A percentile compares a stretch with the other conserved stretches of the same genome.
phyloP scores from a whole-genome alignment of 805 yeast genomes.

The Candida suzukii region DNA sequence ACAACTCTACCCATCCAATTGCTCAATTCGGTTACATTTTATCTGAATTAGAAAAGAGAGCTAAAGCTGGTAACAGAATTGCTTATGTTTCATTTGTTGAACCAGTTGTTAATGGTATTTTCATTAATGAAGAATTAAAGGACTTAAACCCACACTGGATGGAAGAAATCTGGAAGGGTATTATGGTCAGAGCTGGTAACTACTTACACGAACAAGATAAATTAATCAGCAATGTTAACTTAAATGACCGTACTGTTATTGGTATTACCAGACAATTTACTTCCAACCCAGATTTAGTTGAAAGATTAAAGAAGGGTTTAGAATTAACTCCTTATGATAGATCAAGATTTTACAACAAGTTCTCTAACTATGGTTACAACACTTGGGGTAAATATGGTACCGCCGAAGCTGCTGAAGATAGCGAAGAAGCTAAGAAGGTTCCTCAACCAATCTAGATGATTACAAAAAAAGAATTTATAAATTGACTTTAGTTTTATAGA shows the following conservation, averaged over 20 bases:
- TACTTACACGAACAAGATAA: conserved; percentile 19
- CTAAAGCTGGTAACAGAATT: conserved; percentile 21
- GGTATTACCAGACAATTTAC: conserved; percentile 32
- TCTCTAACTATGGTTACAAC: conserved; percentile 9
- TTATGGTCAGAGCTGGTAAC: conserved; percentile 16
- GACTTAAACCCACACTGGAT: conserved; percentile 26
- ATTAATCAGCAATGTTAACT: conserved; percentile 12
- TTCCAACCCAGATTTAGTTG: conserved; percentile 38
- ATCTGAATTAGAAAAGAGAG: conserved; percentile 27
- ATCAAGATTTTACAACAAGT: conserved; percentile 28
- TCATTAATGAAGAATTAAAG: neutral
- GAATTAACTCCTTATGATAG: conserved; percentile 34
- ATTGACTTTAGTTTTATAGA: no score
- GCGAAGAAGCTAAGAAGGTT: conserved; percentile 4
- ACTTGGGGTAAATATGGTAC: conserved; percentile 13
- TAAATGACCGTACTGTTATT: conserved; percentile 37
- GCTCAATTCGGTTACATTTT: conserved; percentile 26
- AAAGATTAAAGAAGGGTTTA: conserved; percentile 30
- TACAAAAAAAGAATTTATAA: no score
- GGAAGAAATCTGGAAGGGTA: conserved; percentile 25
- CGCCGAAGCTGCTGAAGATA: conserved; percentile 3
- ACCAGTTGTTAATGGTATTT: conserved; percentile 34
- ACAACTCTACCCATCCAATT: conserved; percentile 23
- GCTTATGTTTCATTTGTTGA: conserved; percentile 31
- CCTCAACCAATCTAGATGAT: conserved; percentile 7